These are phyloP conservation scores for Coemansia sp. DNA, from an alignment of 192 early-diverging fungal species.

Conservation along the genomic window DNA sequence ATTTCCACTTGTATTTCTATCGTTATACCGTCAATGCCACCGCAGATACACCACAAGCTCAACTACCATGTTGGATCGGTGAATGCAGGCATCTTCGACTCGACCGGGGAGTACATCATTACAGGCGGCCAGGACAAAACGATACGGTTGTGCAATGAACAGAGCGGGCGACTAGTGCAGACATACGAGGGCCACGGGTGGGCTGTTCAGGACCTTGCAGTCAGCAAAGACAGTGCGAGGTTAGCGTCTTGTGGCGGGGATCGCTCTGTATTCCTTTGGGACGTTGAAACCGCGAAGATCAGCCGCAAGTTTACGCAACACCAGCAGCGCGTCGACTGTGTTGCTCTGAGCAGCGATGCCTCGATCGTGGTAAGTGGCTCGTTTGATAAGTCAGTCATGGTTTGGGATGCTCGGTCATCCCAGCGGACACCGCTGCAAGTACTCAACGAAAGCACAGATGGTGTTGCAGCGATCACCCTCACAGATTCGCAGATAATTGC, in stretches of 20 bases:
- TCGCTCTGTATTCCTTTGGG: constrained; percentile 82
- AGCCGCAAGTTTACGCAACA: constrained; percentile 80
- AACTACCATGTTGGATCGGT: constrained; percentile 69
- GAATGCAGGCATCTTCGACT: constrained; percentile 66
- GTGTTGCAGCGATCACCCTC: constrained; percentile 76
- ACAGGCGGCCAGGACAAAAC: constrained; percentile 78
- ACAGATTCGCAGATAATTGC: constrained; percentile 70
- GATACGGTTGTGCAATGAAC: constrained; percentile 69
- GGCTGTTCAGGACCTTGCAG: constrained; percentile 61
- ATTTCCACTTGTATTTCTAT: too few species aligned
- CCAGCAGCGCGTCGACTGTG: constrained; percentile 78
- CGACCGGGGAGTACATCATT: constrained; percentile 76
- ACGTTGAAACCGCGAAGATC: constrained; percentile 71
- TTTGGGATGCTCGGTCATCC: constrained; percentile 52
- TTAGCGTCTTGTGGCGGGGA: constrained; percentile 84
- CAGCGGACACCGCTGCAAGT: constrained; percentile 72
- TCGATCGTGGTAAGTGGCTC: constrained; percentile 80
- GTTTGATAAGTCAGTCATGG: constrained; percentile 58
- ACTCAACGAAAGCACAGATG: constrained; percentile 82
- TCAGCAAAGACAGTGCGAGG: constrained; percentile 57
- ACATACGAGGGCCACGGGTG: constrained; percentile 85
- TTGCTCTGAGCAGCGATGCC: constrained; percentile 73
- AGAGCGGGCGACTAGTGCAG: constrained; percentile 68
- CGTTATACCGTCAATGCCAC: too few species aligned
- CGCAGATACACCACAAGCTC: constrained; percentile 46